Evolutionary conservation across 106 monocot genomes (phyloP), one percentile per base, ranked within the genome.

Genomic region (Apostasia shenzhenica): DNA sequence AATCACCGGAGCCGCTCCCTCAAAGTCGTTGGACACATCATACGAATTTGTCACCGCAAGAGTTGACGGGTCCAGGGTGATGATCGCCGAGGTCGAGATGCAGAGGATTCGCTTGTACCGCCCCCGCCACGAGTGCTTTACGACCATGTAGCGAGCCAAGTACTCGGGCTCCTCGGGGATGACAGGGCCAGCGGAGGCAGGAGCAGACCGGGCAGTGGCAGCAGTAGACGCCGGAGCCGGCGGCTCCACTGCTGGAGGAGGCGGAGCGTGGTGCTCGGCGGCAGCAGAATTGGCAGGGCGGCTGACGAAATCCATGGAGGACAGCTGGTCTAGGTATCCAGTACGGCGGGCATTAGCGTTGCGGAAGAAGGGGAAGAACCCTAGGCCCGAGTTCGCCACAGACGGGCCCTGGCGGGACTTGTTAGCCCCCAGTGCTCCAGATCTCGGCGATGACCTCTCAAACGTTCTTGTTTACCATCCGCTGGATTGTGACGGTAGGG

Each of bases 71-170:
- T 99, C 92, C 44, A 99, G 76, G 0, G 99, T 99, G 53, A 83
- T 56, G 67, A 99, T 80, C 43, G 59, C 59, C 54, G 89, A 70
- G 43, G 41, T 63, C 12, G 92, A 83, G 57, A 99, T 72, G 77
- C 92, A 99, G 1, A 99, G 73, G 54, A 99, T 93, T 69, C 99
- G 70, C 81, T 85, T 93, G 77, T 99, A 99, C 64, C 93, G 73
- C 1, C 93, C 97, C 13, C 97, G 76, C 97, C 97, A 97, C n/a
- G 91, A 92, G 75, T 97, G 97, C 74, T 97, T 97, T 48, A 86
- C 82, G 11, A 92, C 89, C 41, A 90, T 40, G 77, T 97, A 90
- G n/a, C 97, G 79, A 37, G 86, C 79, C 45, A 92, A 71, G 81
- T 97, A 97, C 82, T 97, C 97, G 5, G 82, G 92, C 73, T 97